phyloP scores from a whole-genome alignment of 2,329 filamentous ascomycete species.

The Fusarium pseudocircinatum region DNA sequence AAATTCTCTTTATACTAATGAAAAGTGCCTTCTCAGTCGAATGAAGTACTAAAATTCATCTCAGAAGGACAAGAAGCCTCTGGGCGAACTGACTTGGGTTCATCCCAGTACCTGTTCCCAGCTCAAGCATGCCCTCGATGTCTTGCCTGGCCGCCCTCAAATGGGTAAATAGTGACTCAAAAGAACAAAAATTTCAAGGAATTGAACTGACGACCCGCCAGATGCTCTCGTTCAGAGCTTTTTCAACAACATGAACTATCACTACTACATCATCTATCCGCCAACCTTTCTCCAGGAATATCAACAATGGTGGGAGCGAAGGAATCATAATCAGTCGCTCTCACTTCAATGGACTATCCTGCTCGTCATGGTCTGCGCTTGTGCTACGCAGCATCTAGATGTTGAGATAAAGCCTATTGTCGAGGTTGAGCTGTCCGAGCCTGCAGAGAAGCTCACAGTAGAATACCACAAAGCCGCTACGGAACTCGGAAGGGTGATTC shows the following conservation, averaged over 20 bases:
- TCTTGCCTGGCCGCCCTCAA: slow-evolving; percentile 47
- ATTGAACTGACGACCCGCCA: slow-evolving; percentile 14
- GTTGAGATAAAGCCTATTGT: slow-evolving; percentile 44
- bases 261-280: slow-evolving; percentile 52
- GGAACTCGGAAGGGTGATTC: slow-evolving; percentile 47
- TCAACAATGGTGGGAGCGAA: slow-evolving; percentile 47
- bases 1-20: fast-evolving
- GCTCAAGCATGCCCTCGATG: slow-evolving; percentile 44
- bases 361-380: slow-evolving; percentile 51
- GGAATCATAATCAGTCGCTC: slow-evolving; percentile 41
- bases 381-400: slow-evolving; percentile 47
- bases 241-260: slow-evolving; percentile 49
- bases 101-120: slow-evolving; percentile 40
- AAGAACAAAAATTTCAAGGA: too few species aligned
- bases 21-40: background rate
- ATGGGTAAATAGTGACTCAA: slow-evolving; percentile 41
- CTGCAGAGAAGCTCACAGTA: slow-evolving; percentile 41
- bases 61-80: slow-evolving; percentile 24
- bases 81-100: slow-evolving; percentile 32
- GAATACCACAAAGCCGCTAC: slow-evolving; percentile 46
- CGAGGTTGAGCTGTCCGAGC: slow-evolving; percentile 43
- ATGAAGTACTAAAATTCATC: background rate
- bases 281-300: slow-evolving; percentile 49
- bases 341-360: slow-evolving; percentile 50
- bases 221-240: slow-evolving; percentile 51